Evolutionary conservation across 169 alveolate species (phyloP), one percentile per base, ranked within the genome.

Genomic region (Perkinsus olseni): DNA sequence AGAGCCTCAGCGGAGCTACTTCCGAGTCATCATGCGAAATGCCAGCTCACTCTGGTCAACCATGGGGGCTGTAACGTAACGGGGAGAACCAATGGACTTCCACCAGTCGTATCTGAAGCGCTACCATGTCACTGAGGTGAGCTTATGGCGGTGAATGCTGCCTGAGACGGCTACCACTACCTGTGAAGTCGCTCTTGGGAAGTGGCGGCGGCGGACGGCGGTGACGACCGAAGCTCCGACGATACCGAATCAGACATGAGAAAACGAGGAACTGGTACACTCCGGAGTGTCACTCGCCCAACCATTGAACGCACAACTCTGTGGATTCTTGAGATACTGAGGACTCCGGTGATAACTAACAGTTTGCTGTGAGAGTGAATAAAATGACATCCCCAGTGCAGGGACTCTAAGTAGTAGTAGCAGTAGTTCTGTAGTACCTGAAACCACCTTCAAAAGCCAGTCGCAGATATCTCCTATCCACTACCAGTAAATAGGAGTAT

Each of bases 41-140:
- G 95, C 92, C 28, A 94, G 92, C 82, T 94, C 95, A 62, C 94
- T 92, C 91, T 74, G 94, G 51, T 94, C 95, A 8, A 94, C 95
- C 95, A 94, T 94, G 0, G 95, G 95, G 10, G 93, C 95, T 28
- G 92, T 21, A 38, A 93, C 95, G 34, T 62, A 93, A 39, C 92
- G 91, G 34, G 95, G 95, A 36, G 45, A 36, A 17, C 94, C 92
- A 38, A 93, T 38, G 38, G 93, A 74, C 39, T 74, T 50, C 95
- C 95, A 93, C 48, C 31, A 92, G 39, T 74, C 92, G 74, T 37
- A 74, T 40, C 39, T 39, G 74, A 38, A 34, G 38, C 24, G 90
- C 0, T 39, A 36, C 36, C 92, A 74, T 38, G 45, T 74, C 34
- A 50, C 93, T 20, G 93, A 50, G 91, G 62, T 92, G 48, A 92